Conservation (phyloP, 306 rosid genomes). For the Vigna mungo region DNA sequence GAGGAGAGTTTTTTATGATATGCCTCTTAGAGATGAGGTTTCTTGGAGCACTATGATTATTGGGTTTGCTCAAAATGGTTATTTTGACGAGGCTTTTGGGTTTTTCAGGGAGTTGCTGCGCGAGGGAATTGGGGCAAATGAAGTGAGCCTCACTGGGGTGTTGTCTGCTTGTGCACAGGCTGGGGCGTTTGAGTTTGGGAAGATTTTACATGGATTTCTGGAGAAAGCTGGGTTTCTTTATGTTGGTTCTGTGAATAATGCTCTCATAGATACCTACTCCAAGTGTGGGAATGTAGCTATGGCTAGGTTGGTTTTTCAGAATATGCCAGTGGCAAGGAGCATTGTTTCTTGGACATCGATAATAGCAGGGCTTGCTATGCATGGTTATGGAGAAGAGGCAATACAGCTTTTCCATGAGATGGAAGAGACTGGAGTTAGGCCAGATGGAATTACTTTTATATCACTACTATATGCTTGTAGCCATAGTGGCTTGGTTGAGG, state of each 20-base stretch:
- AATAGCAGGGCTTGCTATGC: constrained; percentile 85
- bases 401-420: constrained; percentile 64
- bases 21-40: constrained; percentile 71
- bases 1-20: constrained; percentile 57
- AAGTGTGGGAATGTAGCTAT: constrained; percentile 71
- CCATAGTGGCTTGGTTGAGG: constrained; percentile 74
- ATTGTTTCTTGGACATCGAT: constrained; percentile 82
- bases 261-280: constrained; percentile 74
- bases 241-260: constrained; percentile 74
- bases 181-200: constrained; percentile 83
- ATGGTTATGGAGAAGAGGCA: constrained; percentile 82
- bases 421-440: constrained; percentile 66
- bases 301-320: constrained; percentile 71
- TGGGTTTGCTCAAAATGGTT: constrained; percentile 75
- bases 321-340: constrained; percentile 59
- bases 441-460: constrained; percentile 77
- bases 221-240: constrained; percentile 74
- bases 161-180: constrained; percentile 85
- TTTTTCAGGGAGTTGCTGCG: constrained; percentile 68
- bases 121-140: constrained; percentile 66
- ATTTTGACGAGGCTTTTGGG: constrained; percentile 71
- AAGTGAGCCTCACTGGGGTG: constrained; percentile 81
- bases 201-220: constrained; percentile 66
- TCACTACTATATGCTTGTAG: constrained; percentile 84
- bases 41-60: constrained; percentile 93